Evolutionary conservation across 2,329 filamentous ascomycete species (phyloP).

Genomic region (Aspergillus quadrilineatus): DNA sequence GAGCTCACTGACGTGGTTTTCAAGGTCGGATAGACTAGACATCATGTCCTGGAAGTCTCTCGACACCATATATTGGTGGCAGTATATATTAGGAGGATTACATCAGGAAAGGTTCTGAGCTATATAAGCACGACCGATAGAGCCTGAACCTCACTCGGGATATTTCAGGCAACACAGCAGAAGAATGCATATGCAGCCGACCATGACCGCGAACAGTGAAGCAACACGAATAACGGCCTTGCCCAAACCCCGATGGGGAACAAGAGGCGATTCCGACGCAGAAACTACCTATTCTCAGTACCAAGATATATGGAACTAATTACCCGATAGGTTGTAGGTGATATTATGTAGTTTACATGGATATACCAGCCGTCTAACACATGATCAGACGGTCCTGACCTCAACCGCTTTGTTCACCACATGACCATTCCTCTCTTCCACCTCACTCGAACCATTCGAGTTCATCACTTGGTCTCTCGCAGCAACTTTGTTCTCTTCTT

Average conservation of each 20-base stretch:
- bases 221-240: background rate
- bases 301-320: too few relatives aligned
- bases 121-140: background rate
- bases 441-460: background rate
- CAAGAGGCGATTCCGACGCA: background rate
- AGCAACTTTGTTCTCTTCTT: background rate
- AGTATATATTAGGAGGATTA: background rate
- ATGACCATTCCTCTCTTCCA: background rate
- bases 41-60: background rate
- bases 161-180: background rate
- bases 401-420: background rate
- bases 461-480: background rate
- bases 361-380: background rate
- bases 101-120: background rate
- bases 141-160: background rate
- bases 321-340: too few relatives aligned
- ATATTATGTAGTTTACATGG: too few relatives aligned
- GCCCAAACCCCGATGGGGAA: background rate
- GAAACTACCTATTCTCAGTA: too few relatives aligned
- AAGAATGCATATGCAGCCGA: background rate
- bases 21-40: conserved; percentile 2
- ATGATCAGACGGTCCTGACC: background rate
- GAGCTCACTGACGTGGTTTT: conserved; percentile 2
- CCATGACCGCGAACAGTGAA: background rate
- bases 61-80: background rate